Evolutionary conservation across 2,329 filamentous ascomycete species (phyloP).

Genomic region (Paecilomyces sp.): DNA sequence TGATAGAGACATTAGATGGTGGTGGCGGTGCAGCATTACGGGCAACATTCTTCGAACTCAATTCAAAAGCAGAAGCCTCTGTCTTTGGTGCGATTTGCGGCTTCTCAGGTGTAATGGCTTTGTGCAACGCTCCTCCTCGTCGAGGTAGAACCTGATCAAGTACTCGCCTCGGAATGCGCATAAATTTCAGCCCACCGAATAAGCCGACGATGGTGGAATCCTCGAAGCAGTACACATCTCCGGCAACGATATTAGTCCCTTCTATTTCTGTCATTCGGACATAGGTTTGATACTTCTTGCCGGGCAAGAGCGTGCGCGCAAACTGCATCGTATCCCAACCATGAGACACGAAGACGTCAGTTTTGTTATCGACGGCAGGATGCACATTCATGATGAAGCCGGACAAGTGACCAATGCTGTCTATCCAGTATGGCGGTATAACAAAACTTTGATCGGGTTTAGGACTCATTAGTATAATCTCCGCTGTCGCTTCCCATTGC

Average conservation of each 20-base stretch:
- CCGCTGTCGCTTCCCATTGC: conserved; percentile 28
- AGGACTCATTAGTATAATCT: conserved; percentile 7
- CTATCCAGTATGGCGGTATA: conserved; percentile 19
- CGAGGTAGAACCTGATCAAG: conserved; percentile 6
- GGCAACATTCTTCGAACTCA: neutral
- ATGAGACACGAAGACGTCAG: conserved; percentile 26
- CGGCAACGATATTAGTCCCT: conserved; percentile 13
- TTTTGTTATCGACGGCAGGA: conserved; percentile 17
- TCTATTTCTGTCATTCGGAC: neutral
- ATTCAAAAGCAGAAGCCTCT: neutral
- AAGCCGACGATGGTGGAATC: conserved; percentile 20
- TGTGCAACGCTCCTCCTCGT: neutral
- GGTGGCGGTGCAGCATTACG: neutral
- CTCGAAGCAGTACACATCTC: conserved; percentile 22
- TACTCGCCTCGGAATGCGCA: conserved; percentile 8
- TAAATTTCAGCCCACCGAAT: conserved; percentile 20
- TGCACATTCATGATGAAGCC: conserved; percentile 32
- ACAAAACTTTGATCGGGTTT: neutral
- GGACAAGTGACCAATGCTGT: conserved; percentile 26
- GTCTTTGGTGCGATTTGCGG: neutral
- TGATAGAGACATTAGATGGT: neutral
- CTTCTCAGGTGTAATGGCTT: neutral
- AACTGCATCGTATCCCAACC: conserved; percentile 26
- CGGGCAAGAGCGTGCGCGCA: conserved; percentile 11
- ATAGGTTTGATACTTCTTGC: conserved; percentile 15